Conservation (phyloP, 768 basidiomycete species). For the Agaricus sinodeliciosus region DNA sequence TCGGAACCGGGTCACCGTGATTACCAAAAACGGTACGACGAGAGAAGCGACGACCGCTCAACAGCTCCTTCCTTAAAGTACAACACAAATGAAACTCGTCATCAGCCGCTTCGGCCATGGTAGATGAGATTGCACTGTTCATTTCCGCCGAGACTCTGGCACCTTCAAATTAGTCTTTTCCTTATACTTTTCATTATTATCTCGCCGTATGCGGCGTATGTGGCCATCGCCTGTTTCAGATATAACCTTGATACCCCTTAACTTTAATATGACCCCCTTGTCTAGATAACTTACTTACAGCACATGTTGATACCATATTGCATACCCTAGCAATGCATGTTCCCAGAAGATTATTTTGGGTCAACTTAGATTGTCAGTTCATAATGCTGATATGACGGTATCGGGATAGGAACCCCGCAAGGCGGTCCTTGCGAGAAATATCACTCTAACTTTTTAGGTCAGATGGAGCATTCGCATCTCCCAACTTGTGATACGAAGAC, state of each 20-base stretch:
- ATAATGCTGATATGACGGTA: not conserved
- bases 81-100: not conserved
- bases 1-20: not conserved
- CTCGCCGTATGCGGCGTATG: too few relatives aligned
- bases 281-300: too few relatives aligned
- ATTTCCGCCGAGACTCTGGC: not conserved
- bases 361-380: not conserved
- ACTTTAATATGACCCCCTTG: not conserved
- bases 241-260: constrained; percentile 9
- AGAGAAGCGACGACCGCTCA: not conserved
- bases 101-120: constrained; percentile 8
- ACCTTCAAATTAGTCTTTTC: not conserved
- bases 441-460: too few relatives aligned
- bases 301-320: constrained; percentile 8
- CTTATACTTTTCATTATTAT: too few relatives aligned
- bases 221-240: not conserved
- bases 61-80: constrained; percentile 1
- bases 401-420: not conserved
- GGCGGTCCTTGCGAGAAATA: too few relatives aligned
- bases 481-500: too few relatives aligned
- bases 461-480: too few relatives aligned
- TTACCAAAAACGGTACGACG: not conserved
- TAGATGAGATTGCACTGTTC: not conserved
- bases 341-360: not conserved
- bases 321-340: constrained; percentile 8